These are phyloP conservation scores for Petrea volubilis DNA, from an alignment of 257 asterid species.

Conservation along the genomic window DNA sequence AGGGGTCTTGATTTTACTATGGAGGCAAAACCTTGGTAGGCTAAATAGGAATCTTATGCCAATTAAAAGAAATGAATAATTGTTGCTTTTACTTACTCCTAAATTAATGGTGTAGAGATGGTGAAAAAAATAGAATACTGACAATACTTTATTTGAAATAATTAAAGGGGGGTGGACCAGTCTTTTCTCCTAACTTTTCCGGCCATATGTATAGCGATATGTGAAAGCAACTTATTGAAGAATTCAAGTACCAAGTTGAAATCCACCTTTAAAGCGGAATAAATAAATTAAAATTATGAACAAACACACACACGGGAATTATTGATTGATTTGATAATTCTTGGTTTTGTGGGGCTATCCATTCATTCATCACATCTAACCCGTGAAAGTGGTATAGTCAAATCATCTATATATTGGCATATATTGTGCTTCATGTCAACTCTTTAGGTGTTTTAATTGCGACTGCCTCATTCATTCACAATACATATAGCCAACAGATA, in stretches of 20 bases:
- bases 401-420: slow-evolving; percentile 24
- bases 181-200: slow-evolving; percentile 31
- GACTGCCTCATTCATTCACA: slow-evolving; percentile 19
- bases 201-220: slow-evolving; percentile 29
- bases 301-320: background rate
- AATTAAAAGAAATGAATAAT: no score
- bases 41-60: no score
- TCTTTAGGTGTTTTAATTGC: slow-evolving; percentile 20
- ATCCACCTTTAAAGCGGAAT: slow-evolving; percentile 28
- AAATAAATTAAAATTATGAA: background rate
- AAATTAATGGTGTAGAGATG: no score
- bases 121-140: background rate
- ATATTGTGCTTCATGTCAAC: slow-evolving; percentile 26
- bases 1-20: no score
- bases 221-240: slow-evolving; percentile 47
- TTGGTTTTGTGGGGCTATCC: background rate
- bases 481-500: background rate
- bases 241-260: slow-evolving; percentile 29
- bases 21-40: no score
- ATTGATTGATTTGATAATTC: slow-evolving; percentile 20
- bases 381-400: slow-evolving; percentile 28
- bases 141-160: slow-evolving; percentile 23
- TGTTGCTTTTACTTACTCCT: no score
- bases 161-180: slow-evolving; percentile 33
- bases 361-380: slow-evolving; percentile 30